phyloP scores from a whole-genome alignment of 352 stramenopile genomes.

The Pythium brassicae region DNA sequence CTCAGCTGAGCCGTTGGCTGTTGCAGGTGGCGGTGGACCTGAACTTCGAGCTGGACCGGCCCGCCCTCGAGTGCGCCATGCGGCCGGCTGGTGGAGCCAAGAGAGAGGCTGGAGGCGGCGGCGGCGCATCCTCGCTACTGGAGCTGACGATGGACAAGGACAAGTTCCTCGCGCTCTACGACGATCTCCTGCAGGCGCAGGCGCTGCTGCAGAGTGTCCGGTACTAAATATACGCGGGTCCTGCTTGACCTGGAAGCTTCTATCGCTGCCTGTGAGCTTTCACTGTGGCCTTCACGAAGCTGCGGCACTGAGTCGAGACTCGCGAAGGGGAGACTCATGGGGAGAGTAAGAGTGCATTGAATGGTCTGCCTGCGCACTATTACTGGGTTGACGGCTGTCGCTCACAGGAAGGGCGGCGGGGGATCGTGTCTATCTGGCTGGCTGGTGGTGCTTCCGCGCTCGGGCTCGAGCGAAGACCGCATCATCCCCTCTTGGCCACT shows the following conservation, averaged over 20 bases:
- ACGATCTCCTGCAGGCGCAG: constrained; percentile 6
- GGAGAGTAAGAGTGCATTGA: neutral
- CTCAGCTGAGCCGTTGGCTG: no score
- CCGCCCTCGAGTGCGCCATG: neutral
- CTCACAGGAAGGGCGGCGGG: neutral
- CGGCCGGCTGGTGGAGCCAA: neutral
- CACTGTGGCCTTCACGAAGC: no score
- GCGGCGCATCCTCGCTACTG: neutral
- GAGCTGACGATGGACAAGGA: constrained; percentile 4
- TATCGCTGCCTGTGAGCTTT: no score
- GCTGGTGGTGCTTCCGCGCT: neutral
- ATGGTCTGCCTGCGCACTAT: no score
- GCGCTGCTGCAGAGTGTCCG: neutral
- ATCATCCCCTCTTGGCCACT: neutral
- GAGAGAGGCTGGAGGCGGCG: neutral
- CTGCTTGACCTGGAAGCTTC: no score
- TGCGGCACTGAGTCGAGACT: no score
- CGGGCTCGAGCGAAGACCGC: neutral
- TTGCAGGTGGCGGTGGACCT: neutral
- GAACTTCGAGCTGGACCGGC: constrained; percentile 4
- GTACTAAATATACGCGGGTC: neutral
- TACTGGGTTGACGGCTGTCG: no score
- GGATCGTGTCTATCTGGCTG: no score
- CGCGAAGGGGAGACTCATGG: neutral
- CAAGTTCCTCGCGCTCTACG: constrained; percentile 10